Percentiles rank a stretch among this genome's conserved stretches.
These are phyloP conservation scores for Hordeum pubiflorum DNA, from an alignment of 202 grass and related monocot species.

Conservation along the genomic window DNA sequence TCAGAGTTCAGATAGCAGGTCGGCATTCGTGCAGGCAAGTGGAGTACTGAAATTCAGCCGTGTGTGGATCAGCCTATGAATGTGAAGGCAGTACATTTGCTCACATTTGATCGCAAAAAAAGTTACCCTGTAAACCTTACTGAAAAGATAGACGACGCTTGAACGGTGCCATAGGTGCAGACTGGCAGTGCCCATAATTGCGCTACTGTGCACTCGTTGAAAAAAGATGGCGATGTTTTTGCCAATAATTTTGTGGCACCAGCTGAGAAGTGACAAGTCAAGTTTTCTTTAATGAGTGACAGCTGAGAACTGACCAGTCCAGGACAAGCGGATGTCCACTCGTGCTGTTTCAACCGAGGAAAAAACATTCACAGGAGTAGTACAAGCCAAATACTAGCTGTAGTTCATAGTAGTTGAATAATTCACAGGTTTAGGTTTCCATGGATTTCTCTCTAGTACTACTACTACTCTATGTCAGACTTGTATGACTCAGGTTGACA, in stretches of 20 bases:
- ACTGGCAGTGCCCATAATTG: neutral
- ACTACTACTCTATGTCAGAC: neutral
- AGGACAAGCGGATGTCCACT: neutral
- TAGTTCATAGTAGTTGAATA: neutral
- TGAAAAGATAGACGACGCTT: neutral
- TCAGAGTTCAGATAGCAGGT: neutral
- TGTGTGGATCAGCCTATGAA: neutral
- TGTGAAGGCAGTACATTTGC: conserved; percentile 1
- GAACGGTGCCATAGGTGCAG: neutral
- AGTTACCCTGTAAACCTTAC: neutral
- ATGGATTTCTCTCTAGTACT: neutral
- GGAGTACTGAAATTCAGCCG: neutral
- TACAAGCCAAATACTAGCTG: neutral
- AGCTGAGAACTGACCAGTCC: neutral
- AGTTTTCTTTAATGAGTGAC: neutral
- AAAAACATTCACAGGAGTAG: too few species aligned
- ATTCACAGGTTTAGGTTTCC: neutral
- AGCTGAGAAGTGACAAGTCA: neutral
- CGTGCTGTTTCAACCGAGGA: neutral
- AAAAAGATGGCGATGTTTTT: neutral
- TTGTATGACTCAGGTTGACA: too few species aligned
- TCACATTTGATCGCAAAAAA: neutral
- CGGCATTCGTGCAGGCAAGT: neutral
- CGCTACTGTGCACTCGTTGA: neutral
- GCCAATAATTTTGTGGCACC: neutral